A percentile compares a stretch with the other conserved stretches of the same genome.
Conservation (phyloP, 73 alveolate genomes). For the Stentor coeruleus region DNA sequence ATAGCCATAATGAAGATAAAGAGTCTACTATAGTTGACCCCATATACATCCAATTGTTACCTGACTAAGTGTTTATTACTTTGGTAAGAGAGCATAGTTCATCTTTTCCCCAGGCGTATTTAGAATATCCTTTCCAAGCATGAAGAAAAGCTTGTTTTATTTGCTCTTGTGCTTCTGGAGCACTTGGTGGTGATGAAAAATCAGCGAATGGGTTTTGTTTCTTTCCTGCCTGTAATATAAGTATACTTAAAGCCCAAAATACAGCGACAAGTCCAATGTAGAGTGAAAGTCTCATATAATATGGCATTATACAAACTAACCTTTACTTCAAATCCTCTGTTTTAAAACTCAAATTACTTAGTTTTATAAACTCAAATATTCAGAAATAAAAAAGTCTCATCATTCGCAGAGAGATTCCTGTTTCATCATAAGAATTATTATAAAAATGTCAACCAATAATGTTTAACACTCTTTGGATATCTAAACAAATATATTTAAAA, state of each 20-base stretch:
- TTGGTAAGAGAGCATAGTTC: slow-evolving; percentile 4
- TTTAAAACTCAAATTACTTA: too few relatives aligned
- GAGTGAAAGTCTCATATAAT: not conserved
- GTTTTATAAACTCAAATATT: too few relatives aligned
- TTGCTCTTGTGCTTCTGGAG: not conserved
- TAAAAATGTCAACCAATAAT: too few relatives aligned
- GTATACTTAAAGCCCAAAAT: not conserved
- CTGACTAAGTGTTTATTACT: not conserved
- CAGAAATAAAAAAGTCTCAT: not conserved
- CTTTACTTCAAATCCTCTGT: not conserved
- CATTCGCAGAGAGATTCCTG: too few relatives aligned
- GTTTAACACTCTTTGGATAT: too few relatives aligned
- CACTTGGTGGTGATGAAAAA: not conserved
- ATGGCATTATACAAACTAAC: not conserved
- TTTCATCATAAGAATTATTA: too few relatives aligned
- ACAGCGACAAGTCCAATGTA: not conserved
- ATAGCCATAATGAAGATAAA: not conserved
- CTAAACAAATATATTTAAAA: too few relatives aligned
- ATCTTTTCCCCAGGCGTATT: slow-evolving; percentile 26
- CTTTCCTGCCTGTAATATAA: not conserved
- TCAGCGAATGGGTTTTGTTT: not conserved
- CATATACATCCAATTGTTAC: slow-evolving; percentile 12
- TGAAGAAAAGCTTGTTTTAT: slow-evolving; percentile 20
- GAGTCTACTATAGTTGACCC: slow-evolving; percentile 29
- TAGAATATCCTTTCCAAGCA: slow-evolving; percentile 3